Evolutionary conservation across 768 basidiomycete species (phyloP), one percentile per base, ranked within the genome.

Genomic region (Naganishia kalamii): DNA sequence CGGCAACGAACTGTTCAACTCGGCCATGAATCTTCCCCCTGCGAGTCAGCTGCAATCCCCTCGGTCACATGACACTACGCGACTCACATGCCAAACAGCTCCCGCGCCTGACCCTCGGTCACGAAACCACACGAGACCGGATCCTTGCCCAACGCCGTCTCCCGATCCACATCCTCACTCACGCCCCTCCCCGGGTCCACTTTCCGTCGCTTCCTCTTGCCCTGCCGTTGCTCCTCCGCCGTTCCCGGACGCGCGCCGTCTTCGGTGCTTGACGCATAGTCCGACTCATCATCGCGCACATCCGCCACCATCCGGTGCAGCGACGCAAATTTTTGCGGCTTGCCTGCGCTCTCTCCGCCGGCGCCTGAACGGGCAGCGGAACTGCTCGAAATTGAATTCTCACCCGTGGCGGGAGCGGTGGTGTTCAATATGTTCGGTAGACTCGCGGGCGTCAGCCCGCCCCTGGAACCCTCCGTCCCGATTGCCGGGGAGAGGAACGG

Each of bases 61-160:
- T 40, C 8, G 17, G 37, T 40, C 37, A 17, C 37, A 15, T 44
- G 43, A n/a, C n/a, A n/a, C n/a, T n/a, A n/a, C 25, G 32, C n/a
- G 21, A 71, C 70, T 48, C 46, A 71, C 68, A 69, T 63, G 27
- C 62, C 37, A 60, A 69, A 71, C 57, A 71, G 27, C 19, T 68
- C 68, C 23, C 66, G 60, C 8, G 64, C 70, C 30, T 71, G 68
- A 19, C 49, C 21, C 23, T 69, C 65, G 33, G 63, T 63, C 4
- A 71, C 61, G 44, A 62, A 68, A 13, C 70, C 70, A 23, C 57
- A 52, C 44, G 66, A 35, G 1, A 71, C 60, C 4, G 70, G 70
- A 66, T 71, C 70, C 23, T 65, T 66, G 32, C 21, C 57, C 47
- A 41, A 48, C 50, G 19, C 43, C 27, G 21, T 57, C 13, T 4